A percentile compares a stretch with the other conserved stretches of the same genome.
These are phyloP conservation scores for Trametes cinnabarina DNA, from an alignment of 768 basidiomycete species.

Conservation along the genomic window DNA sequence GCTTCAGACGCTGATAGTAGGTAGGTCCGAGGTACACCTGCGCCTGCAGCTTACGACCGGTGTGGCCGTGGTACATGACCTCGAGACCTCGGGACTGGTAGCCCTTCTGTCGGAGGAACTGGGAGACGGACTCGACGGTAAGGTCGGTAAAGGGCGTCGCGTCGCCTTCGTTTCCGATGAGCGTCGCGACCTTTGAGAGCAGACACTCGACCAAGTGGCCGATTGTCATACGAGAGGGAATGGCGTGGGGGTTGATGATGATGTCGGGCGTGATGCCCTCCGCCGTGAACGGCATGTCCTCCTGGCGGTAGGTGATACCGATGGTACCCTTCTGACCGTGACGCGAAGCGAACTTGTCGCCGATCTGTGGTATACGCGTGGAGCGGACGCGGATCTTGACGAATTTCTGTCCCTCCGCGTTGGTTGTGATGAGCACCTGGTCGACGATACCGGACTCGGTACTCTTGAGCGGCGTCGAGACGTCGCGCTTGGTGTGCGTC, in stretches of 20 bases:
- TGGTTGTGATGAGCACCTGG: slow-evolving; percentile 95
- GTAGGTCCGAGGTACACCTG: slow-evolving; percentile 99
- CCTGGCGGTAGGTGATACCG: slow-evolving; percentile 98
- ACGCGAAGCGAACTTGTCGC: slow-evolving; percentile 99
- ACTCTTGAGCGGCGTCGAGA: slow-evolving; percentile 95
- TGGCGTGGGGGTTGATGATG: slow-evolving; percentile 98
- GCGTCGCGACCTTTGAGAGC: slow-evolving; percentile 91
- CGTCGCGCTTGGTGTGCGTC: slow-evolving; percentile 89
- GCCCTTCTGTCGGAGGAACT: slow-evolving; percentile 79
- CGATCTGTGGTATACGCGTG: slow-evolving; percentile 95
- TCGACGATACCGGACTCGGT: slow-evolving; percentile 98
- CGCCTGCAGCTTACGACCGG: slow-evolving; percentile 95
- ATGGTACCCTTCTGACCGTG: slow-evolving; percentile 99
- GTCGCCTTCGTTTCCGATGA: slow-evolving; percentile 96
- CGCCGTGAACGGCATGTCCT: slow-evolving; percentile 99
- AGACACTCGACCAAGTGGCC: slow-evolving; percentile 99
- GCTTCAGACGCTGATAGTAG: slow-evolving; percentile 97
- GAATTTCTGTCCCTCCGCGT: slow-evolving; percentile 94
- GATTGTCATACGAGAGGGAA: slow-evolving; percentile 99
- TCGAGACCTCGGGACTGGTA: slow-evolving; percentile 98
- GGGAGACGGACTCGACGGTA: slow-evolving; percentile 98
- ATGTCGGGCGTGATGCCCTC: slow-evolving; percentile 97
- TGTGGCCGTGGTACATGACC: slow-evolving; percentile 98
- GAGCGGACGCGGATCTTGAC: slow-evolving; percentile 97
- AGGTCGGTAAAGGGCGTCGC: slow-evolving; percentile 98